A percentile compares a stretch with the other conserved stretches of the same genome.
Conservation (phyloP, 139 green algal species). For the Coelastrella sp. region DNA sequence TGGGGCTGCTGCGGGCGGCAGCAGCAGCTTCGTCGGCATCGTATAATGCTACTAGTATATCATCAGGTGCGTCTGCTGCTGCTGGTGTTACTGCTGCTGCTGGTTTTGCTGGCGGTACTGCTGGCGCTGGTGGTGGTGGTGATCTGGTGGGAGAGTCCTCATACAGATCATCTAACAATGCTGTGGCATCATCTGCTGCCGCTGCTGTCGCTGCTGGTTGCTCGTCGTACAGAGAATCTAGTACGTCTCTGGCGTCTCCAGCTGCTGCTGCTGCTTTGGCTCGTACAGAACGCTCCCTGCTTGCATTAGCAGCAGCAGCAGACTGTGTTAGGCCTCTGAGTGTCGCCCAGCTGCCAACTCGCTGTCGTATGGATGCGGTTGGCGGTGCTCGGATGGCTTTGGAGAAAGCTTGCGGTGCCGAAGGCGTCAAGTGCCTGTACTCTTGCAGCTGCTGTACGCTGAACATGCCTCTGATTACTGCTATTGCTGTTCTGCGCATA, state of each 20-base stretch:
- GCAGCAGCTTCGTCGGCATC: constrained; percentile 13
- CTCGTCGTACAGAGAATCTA: background rate
- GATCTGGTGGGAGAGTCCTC: background rate
- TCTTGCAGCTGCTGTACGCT: too few relatives aligned
- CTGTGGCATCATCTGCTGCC: background rate
- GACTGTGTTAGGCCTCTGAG: background rate
- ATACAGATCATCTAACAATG: constrained; percentile 13
- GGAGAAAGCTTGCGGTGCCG: too few relatives aligned
- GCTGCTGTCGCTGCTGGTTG: constrained; percentile 22
- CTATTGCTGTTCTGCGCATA: too few relatives aligned
- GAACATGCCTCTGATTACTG: too few relatives aligned
- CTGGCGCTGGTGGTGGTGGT: background rate
- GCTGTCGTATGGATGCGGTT: too few relatives aligned
- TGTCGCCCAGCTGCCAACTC: too few relatives aligned
- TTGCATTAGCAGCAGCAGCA: constrained; percentile 20
- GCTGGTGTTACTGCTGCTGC: constrained; percentile 20
- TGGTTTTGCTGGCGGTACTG: background rate
- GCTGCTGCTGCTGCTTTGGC: constrained; percentile 20
- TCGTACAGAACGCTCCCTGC: constrained; percentile 33
- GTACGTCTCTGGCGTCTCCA: background rate
- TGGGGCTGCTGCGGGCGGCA: background rate
- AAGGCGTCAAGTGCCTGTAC: too few relatives aligned
- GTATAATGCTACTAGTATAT: background rate
- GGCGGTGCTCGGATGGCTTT: too few relatives aligned
- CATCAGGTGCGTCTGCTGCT: constrained; percentile 3